Evolutionary conservation across 2,329 filamentous ascomycete genomes (phyloP).

Genomic region (Sarocladium oryzae): DNA sequence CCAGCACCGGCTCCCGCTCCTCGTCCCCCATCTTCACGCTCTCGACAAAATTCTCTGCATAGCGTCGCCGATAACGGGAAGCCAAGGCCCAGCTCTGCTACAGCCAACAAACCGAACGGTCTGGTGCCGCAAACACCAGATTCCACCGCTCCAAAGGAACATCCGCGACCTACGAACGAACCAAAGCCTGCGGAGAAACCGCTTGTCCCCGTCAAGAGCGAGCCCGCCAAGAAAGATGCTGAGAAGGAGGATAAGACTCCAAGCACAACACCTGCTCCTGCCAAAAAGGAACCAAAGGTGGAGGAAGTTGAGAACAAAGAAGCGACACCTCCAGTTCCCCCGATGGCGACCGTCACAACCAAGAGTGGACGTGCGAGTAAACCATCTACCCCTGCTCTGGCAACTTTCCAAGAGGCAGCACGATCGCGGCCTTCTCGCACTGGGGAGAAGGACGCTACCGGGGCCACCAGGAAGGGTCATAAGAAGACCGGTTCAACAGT

Average conservation of each 20-base stretch:
- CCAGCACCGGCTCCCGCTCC: conserved; percentile 51
- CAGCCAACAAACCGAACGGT: conserved; percentile 56
- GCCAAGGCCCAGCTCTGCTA: conserved; percentile 50
- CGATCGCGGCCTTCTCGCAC: conserved; percentile 49
- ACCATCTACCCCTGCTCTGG: conserved; percentile 56
- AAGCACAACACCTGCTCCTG: conserved; percentile 21
- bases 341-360: conserved; percentile 45
- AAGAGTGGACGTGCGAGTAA: conserved; percentile 63
- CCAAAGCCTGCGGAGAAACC: conserved; percentile 46
- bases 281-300: conserved; percentile 37
- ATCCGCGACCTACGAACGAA: conserved; percentile 30
- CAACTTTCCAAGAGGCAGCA: conserved; percentile 51
- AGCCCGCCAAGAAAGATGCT: conserved; percentile 26
- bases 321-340: conserved; percentile 38
- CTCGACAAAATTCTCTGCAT: conserved; percentile 68
- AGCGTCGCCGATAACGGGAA: conserved; percentile 49
- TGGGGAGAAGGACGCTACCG: conserved; percentile 35
- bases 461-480: conserved; percentile 45
- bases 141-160: conserved; percentile 22
- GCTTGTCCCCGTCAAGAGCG: conserved; percentile 23
- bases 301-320: conserved; percentile 33
- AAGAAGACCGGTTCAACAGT: conserved; percentile 47
- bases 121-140: conserved; percentile 34
- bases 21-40: conserved; percentile 62
- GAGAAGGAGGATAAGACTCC: conserved; percentile 22